Conservation (phyloP, 768 basidiomycete genomes). For the Galerina marginata region DNA sequence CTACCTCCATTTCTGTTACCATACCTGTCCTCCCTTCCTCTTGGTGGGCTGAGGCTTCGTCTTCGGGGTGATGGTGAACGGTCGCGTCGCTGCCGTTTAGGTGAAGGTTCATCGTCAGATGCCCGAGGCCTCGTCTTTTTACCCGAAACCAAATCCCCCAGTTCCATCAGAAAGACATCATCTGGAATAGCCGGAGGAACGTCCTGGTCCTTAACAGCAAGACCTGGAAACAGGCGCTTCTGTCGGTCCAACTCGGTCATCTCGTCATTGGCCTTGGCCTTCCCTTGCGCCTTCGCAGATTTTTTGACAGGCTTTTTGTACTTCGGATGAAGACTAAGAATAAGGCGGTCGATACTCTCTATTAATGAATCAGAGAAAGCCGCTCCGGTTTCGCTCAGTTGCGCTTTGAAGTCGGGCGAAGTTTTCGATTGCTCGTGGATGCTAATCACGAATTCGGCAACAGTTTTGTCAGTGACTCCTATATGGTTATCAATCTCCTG, state of each 20-base stretch:
- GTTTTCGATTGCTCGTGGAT: slow-evolving; percentile 83
- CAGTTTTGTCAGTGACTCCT: slow-evolving; percentile 85
- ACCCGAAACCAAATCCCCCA: slow-evolving; percentile 88
- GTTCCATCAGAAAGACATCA: slow-evolving; percentile 85
- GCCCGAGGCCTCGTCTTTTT: slow-evolving; percentile 59
- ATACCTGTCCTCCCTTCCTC: slow-evolving; percentile 51
- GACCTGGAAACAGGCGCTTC: slow-evolving; percentile 88
- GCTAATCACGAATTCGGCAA: slow-evolving; percentile 93
- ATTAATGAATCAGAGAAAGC: slow-evolving; percentile 90
- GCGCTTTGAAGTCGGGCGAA: slow-evolving; percentile 79
- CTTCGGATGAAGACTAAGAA: slow-evolving; percentile 94
- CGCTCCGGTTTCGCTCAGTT: slow-evolving; percentile 77
- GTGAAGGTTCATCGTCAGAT: slow-evolving; percentile 47
- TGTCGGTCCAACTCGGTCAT: slow-evolving; percentile 74
- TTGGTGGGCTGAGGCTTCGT: slow-evolving; percentile 64
- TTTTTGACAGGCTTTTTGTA: slow-evolving; percentile 77
- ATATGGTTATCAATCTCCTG: slow-evolving; percentile 92
- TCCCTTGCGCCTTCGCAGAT: slow-evolving; percentile 41
- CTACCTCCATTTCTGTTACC: slow-evolving; percentile 41
- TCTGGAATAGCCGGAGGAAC: slow-evolving; percentile 63
- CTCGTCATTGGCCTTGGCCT: slow-evolving; percentile 38
- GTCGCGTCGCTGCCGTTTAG: slow-evolving; percentile 67
- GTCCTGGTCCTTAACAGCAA: slow-evolving; percentile 81
- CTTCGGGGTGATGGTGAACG: slow-evolving; percentile 54
- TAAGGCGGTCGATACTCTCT: slow-evolving; percentile 92